Conservation (phyloP, 257 asterid species). For the Marsdenia floribunda region DNA sequence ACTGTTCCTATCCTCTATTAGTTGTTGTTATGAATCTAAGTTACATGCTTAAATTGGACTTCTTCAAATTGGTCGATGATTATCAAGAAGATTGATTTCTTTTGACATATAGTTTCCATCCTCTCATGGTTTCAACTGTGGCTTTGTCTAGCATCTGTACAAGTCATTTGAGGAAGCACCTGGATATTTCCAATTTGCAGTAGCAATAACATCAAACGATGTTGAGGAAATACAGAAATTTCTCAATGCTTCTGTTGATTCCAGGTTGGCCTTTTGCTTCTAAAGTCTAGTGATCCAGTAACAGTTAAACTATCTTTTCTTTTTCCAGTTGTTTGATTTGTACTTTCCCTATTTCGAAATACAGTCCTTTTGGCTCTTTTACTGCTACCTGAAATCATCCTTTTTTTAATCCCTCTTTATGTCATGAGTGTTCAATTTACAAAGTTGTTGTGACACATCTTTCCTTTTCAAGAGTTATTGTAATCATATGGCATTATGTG, state of each 20-base stretch:
- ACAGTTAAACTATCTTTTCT: background rate
- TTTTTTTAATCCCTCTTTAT: too few relatives aligned
- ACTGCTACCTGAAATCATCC: background rate
- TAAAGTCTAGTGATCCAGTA: constrained; percentile 1
- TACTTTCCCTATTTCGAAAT: background rate
- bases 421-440: too few relatives aligned
- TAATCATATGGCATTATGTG: background rate
- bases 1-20: background rate
- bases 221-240: constrained; percentile 89
- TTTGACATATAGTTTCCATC: constrained; percentile 19
- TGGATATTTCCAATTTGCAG: constrained; percentile 75
- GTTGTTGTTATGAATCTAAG: background rate
- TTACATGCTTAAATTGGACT: background rate
- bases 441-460: background rate
- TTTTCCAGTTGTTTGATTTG: background rate
- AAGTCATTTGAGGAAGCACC: constrained; percentile 76
- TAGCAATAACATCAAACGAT: constrained; percentile 79
- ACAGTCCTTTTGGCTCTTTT: background rate
- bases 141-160: constrained; percentile 70
- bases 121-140: constrained; percentile 12
- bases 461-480: background rate
- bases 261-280: constrained; percentile 43
- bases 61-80: background rate
- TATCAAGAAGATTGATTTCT: background rate
- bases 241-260: constrained; percentile 82